Percentiles rank a stretch among this genome's conserved stretches.
These are phyloP conservation scores for Psidium friedrichsthalianum DNA, from an alignment of 345 rosid species.

Conservation along the genomic window DNA sequence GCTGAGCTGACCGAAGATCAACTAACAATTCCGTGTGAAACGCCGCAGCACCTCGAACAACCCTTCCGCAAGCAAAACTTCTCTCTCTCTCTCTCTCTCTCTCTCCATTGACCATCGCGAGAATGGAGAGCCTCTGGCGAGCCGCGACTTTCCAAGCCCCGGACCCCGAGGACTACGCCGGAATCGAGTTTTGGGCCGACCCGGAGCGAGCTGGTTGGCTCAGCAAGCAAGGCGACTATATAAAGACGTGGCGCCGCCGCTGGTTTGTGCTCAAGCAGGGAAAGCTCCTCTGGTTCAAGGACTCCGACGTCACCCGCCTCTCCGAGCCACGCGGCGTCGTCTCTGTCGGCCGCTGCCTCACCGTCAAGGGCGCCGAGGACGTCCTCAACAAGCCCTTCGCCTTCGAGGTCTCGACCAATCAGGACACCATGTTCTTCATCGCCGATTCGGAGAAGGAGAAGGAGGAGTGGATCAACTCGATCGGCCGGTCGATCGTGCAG, in stretches of 20 bases:
- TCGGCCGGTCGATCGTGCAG: slow-evolving; percentile 76
- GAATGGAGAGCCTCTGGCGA: slow-evolving; percentile 65
- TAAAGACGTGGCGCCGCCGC: slow-evolving; percentile 82
- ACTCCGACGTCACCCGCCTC: slow-evolving; percentile 29
- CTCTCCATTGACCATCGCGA: background rate
- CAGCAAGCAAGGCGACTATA: slow-evolving; percentile 72
- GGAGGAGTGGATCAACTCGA: slow-evolving; percentile 89
- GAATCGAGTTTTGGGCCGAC: slow-evolving; percentile 58
- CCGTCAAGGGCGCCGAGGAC: slow-evolving; percentile 88
- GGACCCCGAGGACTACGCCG: slow-evolving; percentile 49
- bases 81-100: background rate
- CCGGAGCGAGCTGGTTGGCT: slow-evolving; percentile 80
- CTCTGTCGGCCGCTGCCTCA: slow-evolving; percentile 51
- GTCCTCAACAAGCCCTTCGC: slow-evolving; percentile 58
- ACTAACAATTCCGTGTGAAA: background rate
- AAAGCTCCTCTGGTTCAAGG: slow-evolving; percentile 81
- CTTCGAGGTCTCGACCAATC: slow-evolving; percentile 59
- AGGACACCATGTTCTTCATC: slow-evolving; percentile 56
- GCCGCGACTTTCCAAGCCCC: slow-evolving; percentile 62
- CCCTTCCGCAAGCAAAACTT: background rate
- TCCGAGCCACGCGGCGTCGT: slow-evolving; percentile 70
- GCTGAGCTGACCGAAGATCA: background rate
- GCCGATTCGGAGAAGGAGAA: slow-evolving; percentile 78
- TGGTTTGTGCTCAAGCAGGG: slow-evolving; percentile 82
- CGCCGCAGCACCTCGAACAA: background rate